These are phyloP conservation scores for Coemansia sp. DNA, from an alignment of 192 early-diverging fungal genomes.

Conservation along the genomic window DNA sequence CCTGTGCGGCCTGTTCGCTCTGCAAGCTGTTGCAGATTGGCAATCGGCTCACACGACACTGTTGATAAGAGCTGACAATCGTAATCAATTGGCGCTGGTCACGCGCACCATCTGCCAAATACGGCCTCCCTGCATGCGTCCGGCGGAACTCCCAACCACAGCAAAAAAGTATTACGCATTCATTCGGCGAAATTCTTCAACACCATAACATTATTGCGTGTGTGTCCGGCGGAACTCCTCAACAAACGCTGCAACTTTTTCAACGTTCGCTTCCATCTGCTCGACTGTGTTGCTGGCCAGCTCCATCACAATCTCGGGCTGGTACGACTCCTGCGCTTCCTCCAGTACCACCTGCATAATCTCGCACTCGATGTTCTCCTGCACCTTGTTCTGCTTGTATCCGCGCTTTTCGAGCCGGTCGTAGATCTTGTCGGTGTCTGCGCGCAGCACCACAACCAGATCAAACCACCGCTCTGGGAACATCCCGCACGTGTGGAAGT, in stretches of 20 bases:
- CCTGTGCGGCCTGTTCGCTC: neutral
- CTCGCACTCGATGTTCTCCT: slow-evolving; percentile 94
- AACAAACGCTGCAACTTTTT: slow-evolving; percentile 70
- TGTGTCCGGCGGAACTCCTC: slow-evolving; percentile 47
- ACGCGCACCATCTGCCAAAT: slow-evolving; percentile 1
- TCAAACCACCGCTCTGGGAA: slow-evolving; percentile 99
- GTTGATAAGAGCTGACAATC: neutral
- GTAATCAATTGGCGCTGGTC: neutral
- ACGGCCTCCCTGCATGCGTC: neutral
- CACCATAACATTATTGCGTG: neutral
- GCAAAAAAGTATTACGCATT: too few relatives aligned
- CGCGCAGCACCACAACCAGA: slow-evolving; percentile 85
- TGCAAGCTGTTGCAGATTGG: neutral
- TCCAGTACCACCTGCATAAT: slow-evolving; percentile 96
- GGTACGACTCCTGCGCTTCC: slow-evolving; percentile 84
- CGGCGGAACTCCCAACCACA: too few relatives aligned
- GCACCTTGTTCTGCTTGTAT: slow-evolving; percentile 80
- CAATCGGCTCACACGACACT: slow-evolving; percentile 1
- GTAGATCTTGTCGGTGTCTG: slow-evolving; percentile 77
- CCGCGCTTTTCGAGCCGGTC: slow-evolving; percentile 75
- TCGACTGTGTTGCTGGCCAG: slow-evolving; percentile 76
- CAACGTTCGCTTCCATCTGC: slow-evolving; percentile 90
- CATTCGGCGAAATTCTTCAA: too few relatives aligned
- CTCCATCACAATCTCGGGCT: slow-evolving; percentile 75
- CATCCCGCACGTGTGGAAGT: slow-evolving; percentile 93